Evolutionary conservation across 2,329 filamentous ascomycete genomes (phyloP).

Genomic region (Chrysosporium keratinophilum): DNA sequence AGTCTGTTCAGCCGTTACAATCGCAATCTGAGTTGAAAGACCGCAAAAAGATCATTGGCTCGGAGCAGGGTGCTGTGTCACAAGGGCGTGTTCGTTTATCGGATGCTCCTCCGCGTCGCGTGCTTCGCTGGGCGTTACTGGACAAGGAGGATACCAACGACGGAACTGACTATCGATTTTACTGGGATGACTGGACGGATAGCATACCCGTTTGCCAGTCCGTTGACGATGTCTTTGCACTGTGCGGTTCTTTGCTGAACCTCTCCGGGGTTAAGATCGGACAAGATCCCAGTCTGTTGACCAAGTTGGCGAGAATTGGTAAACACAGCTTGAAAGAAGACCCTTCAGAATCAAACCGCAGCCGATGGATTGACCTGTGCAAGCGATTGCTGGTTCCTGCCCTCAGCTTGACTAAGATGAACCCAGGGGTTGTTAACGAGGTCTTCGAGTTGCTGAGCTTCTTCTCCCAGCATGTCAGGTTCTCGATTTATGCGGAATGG

Average conservation of each 20-base stretch:
- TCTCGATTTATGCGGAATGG: slow-evolving; percentile 89
- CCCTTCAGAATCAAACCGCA: slow-evolving; percentile 55
- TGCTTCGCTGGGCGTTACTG: slow-evolving; percentile 72
- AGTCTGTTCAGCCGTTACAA: slow-evolving; percentile 40
- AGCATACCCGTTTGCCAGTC: slow-evolving; percentile 84
- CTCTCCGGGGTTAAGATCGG: slow-evolving; percentile 83
- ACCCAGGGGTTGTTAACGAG: slow-evolving; percentile 73
- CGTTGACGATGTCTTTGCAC: slow-evolving; percentile 79
- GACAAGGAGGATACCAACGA: slow-evolving; percentile 63
- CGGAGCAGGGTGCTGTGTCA: slow-evolving; percentile 56
- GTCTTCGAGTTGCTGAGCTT: slow-evolving; percentile 72
- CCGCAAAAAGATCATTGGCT: slow-evolving; percentile 41
- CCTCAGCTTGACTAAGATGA: slow-evolving; percentile 73
- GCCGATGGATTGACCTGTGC: slow-evolving; percentile 75
- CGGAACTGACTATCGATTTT: slow-evolving; percentile 72
- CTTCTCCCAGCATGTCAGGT: slow-evolving; percentile 67
- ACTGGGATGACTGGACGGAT: slow-evolving; percentile 95
- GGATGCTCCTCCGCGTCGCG: slow-evolving; percentile 52
- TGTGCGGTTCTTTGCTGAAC: slow-evolving; percentile 76
- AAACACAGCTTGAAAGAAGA: slow-evolving; percentile 63
- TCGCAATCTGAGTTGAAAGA: slow-evolving; percentile 37
- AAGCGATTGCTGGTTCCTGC: slow-evolving; percentile 78
- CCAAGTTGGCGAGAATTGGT: slow-evolving; percentile 79
- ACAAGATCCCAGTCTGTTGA: slow-evolving; percentile 63
- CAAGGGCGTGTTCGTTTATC: slow-evolving; percentile 59